Evolutionary conservation across 352 stramenopile species (phyloP), one percentile per base, ranked within the genome.

Genomic region (Aphanomyces astaci): DNA sequence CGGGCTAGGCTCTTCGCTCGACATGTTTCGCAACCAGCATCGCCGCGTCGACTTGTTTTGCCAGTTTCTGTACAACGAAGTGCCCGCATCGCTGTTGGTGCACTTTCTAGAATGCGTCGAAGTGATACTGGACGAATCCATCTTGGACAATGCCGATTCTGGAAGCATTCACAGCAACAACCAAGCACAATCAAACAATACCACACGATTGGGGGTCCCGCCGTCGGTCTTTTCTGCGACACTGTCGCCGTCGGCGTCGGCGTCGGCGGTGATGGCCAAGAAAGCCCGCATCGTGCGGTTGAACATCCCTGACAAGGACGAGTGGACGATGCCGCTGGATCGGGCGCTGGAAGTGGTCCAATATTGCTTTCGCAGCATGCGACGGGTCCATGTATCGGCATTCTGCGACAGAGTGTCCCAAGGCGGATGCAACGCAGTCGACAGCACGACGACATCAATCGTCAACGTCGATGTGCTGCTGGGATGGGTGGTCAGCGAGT

Each of bases 81-180:
- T 79, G 5, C 48, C 73, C 2, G 84, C 78, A 63, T 30, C 71
- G 7, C 77, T 89, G 62, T 68, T 91, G 9, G 66, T 36, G 9
- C 81, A 86, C 60, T 94, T 87, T 53, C 71, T 88, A 45, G 78
- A 89, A 57, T 90, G 89, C 48, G 76, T 94, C 63, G 86, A 92
- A 72, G 88, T 76, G n/a, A 73, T 86, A 72, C 22, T 80, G 87
- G 64, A 64, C 19, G 45, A 48, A 51, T 55, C 62, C 13, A 53
- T 65, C 24, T 22, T 60, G 11, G 52, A 36, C 11, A 3, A 25
- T 7, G 32, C n/a, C 4, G 31, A n/a, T n/a, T n/a, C n/a, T n/a
- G n/a, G n/a, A n/a, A n/a, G n/a, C n/a, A n/a, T n/a, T n/a, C n/a
- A n/a, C n/a, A n/a, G n/a, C n/a, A n/a, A n/a, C 48, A 25, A 31